Percentiles rank a stretch among this genome's conserved stretches.
Evolutionary conservation across 805 yeast species (phyloP).

Genomic region (Lipomyces starkeyi): DNA sequence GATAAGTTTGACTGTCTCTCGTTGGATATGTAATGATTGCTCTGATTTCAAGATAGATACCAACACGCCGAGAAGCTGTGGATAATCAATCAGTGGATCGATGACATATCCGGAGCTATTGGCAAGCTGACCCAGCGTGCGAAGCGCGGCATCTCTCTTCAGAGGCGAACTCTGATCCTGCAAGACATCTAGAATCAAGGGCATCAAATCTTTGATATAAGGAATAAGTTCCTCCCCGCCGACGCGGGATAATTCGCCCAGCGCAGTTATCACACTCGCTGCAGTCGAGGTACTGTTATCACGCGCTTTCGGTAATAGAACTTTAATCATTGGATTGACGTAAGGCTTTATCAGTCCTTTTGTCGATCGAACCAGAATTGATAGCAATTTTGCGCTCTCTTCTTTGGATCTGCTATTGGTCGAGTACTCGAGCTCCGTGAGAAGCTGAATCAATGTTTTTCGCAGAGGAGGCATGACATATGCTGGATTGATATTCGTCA

Average conservation of each 20-base stretch:
- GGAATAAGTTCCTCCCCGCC: constrained; percentile 84
- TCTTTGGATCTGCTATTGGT: constrained; percentile 78
- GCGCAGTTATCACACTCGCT: constrained; percentile 79
- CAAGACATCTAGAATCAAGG: constrained; percentile 80
- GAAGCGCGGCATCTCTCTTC: constrained; percentile 88
- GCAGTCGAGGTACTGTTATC: constrained; percentile 82
- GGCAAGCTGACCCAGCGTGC: constrained; percentile 85
- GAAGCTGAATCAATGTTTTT: constrained; percentile 79
- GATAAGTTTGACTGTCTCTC: constrained; percentile 86
- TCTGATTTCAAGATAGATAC: constrained; percentile 84
- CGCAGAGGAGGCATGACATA: constrained; percentile 92
- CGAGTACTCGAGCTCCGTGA: constrained; percentile 85
- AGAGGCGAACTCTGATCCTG: constrained; percentile 90
- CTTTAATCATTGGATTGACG: constrained; percentile 87
- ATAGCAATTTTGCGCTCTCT: constrained; percentile 78
- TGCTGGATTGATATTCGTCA: constrained; percentile 89
- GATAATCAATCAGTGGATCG: constrained; percentile 89
- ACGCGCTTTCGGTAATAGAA: constrained; percentile 73
- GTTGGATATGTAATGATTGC: constrained; percentile 69
- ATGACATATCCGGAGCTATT: constrained; percentile 94
- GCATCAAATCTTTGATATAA: constrained; percentile 80
- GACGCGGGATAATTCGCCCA: constrained; percentile 87
- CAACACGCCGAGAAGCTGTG: constrained; percentile 81
- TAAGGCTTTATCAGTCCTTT: constrained; percentile 87
- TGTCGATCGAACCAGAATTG: constrained; percentile 76